Base-by-base conservation (phyloP, 1,139 yeast species). In the Candida albicans region DNA sequence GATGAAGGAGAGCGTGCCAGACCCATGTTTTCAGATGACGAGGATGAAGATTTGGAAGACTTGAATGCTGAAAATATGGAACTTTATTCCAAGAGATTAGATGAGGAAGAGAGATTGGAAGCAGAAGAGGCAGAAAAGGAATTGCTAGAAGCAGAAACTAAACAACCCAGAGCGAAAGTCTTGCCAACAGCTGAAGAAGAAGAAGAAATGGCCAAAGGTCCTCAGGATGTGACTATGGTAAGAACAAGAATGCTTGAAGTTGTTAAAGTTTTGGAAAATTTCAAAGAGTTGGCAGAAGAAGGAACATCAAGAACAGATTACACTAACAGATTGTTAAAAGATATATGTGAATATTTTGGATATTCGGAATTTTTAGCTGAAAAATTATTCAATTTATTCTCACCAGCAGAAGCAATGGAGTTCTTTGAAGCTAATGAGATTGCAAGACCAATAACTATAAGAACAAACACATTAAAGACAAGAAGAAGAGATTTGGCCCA, bases 361-460 rank as follows among this genome's bases (percentile, higher is more conserved):
- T 95, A 95, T 69, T 81, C 93, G n/a, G 87, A 83, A 56, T 90
- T 86, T 63, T 77, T 95, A 58, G 99, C 99, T 26, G 97, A 90
- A 59, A 91, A 91, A 65, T 76, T 93, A 49, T 90, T 90, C 72
- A 82, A 90, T 57, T 75, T 93, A 50, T 95, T 95, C 64, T 81
- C 95, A 12, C 98, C 98, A 32, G 77, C 93, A 13, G 99, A 95
- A 71, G 99, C 99, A 13, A 81, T 95, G 78, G 99, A 93, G 66
- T 95, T 95, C 62, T 95, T 95, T 57, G 99, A 95, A 72, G 98
- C 99, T 39, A 93, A 93, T 68, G 99, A 95, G 70, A 88, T 91
- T 47, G 87, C 96, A 30, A 81, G 99, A 65, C 99, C 99, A 37
- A 79, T 93, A 46, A 93, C 99, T 27, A 91, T 95, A 55, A 85